Conservation (phyloP, 163 green algal species). For the Scenedesmus sp. region DNA sequence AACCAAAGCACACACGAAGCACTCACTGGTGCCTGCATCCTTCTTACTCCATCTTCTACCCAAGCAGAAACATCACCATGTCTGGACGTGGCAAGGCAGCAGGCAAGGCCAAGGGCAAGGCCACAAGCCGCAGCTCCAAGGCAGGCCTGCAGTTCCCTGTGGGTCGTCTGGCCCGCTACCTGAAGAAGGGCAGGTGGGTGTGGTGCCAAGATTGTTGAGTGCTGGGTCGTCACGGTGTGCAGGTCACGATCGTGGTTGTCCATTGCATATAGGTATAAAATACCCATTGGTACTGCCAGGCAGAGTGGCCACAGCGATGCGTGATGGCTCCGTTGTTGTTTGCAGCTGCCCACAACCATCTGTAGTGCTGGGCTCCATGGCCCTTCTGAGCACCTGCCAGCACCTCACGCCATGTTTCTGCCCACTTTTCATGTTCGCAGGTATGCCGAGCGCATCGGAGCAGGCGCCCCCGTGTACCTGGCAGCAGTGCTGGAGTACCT, state of each 20-base stretch:
- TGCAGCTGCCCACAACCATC: background rate
- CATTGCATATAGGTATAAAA: background rate
- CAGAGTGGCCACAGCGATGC: background rate
- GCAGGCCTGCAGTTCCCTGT: slow-evolving; percentile 99
- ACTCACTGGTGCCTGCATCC: background rate
- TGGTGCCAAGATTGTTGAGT: slow-evolving; percentile 50
- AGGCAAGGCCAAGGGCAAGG: slow-evolving; percentile 77
- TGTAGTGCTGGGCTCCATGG: background rate
- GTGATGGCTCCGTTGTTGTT: background rate
- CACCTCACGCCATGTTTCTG: background rate
- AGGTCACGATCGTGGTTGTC: background rate
- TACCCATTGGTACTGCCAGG: background rate
- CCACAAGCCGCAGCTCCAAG: slow-evolving; percentile 61
- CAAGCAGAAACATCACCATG: slow-evolving; percentile 28
- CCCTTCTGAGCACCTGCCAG: background rate
- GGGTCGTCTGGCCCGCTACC: slow-evolving; percentile 94
- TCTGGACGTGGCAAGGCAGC: slow-evolving; percentile 58
- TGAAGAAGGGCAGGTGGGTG: slow-evolving; percentile 98
- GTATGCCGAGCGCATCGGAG: slow-evolving; percentile 87
- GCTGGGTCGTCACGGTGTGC: background rate
- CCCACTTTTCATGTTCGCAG: background rate
- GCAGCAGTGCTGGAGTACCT: slow-evolving; percentile 97
- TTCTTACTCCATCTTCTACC: background rate
- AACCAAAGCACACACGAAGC: background rate
- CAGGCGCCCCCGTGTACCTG: slow-evolving; percentile 87